Percentiles rank a stretch among this genome's conserved stretches.
Evolutionary conservation across 805 yeast genomes (phyloP).

Genomic region (Maudiozyma serrabonitensis): DNA sequence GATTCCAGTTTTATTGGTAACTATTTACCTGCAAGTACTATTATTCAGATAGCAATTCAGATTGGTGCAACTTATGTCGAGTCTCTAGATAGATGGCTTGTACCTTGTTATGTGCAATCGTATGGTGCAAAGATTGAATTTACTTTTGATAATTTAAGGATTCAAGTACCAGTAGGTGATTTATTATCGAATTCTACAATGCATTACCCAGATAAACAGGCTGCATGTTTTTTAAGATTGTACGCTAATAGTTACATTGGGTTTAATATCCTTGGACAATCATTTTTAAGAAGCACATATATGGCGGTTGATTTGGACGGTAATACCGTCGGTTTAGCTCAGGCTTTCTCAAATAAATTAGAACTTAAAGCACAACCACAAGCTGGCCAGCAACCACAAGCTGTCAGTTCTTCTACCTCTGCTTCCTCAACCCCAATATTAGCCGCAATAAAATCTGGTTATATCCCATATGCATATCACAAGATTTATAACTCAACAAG

Average conservation of each 20-base stretch:
- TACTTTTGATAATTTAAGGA: conserved; percentile 40
- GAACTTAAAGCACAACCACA: neutral
- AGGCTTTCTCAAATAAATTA: conserved; percentile 24
- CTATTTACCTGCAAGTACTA: conserved; percentile 44
- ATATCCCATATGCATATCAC: conserved; percentile 43
- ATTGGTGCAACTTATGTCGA: conserved; percentile 52
- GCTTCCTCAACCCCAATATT: conserved; percentile 1
- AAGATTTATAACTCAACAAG: conserved; percentile 18
- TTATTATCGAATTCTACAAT: conserved; percentile 36
- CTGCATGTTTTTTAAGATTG: conserved; percentile 48
- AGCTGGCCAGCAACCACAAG: neutral
- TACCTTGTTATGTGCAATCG: conserved; percentile 44
- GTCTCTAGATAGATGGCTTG: conserved; percentile 45
- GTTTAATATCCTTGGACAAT: conserved; percentile 46
- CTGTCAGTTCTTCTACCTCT: neutral
- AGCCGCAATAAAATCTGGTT: conserved; percentile 31
- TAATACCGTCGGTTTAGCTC: conserved; percentile 45
- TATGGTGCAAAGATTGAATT: conserved; percentile 44
- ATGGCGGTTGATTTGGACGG: conserved; percentile 59
- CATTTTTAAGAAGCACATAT: conserved; percentile 44
- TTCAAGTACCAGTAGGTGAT: conserved; percentile 42
- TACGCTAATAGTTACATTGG: conserved; percentile 41
- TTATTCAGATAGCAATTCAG: conserved; percentile 59
- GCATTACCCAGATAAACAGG: conserved; percentile 42
- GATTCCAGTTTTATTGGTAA: conserved; percentile 45